Base-by-base conservation (phyloP, 495 filamentous ascomycete species). In the Thermochaetoides thermophila region DNA sequence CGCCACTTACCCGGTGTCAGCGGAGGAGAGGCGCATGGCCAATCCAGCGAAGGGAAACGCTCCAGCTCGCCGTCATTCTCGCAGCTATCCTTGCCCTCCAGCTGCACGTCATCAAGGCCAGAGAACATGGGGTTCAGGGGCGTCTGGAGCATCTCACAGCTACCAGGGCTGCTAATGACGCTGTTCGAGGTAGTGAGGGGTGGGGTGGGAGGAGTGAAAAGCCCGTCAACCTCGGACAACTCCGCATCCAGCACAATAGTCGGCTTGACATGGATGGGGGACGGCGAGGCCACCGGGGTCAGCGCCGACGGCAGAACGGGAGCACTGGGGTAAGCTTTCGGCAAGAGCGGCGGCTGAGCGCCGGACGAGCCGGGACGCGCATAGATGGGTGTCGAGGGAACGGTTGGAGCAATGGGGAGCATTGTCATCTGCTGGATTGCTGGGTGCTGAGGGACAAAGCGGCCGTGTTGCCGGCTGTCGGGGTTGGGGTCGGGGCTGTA, bases 1-100 rank as follows among this genome's bases (percentile, higher is more conserved):
- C 29, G 16, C 10, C 42, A 77, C 84, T 57, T 78, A 95, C 86
- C 81, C 73, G 89, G 89, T 50, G 85, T 89, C 66, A 96, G 69
- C 7, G 84, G 83, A 37, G 89, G 85, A 15, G 84, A 91, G 12
- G 68, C 69, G 26, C 72, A 76, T 23, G 74, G 59, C 77, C 80
- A 91, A 38, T 87, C 81, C 44, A 76, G 67, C 43, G 66, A 69
- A 29, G 82, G 76, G 42, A 91, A 70, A 48, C 73, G 74, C 61
- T 89, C 76, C 25, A 76, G 69, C 56, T 78, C 69, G 5, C 74
- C 73, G 31, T 81, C 81, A 17, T 33, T 29, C 13, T 85, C 74
- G 43, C 82, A 81, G 17, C 73, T 77, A 43, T 83, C 72, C 66
- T 94, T 92, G 34, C 71, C 74, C n/a, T n/a, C n/a, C n/a, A n/a